Evolutionary conservation across 2,329 filamentous ascomycete genomes (phyloP), one percentile per base, ranked within the genome.

Genomic region (Juglanconis oblonga): DNA sequence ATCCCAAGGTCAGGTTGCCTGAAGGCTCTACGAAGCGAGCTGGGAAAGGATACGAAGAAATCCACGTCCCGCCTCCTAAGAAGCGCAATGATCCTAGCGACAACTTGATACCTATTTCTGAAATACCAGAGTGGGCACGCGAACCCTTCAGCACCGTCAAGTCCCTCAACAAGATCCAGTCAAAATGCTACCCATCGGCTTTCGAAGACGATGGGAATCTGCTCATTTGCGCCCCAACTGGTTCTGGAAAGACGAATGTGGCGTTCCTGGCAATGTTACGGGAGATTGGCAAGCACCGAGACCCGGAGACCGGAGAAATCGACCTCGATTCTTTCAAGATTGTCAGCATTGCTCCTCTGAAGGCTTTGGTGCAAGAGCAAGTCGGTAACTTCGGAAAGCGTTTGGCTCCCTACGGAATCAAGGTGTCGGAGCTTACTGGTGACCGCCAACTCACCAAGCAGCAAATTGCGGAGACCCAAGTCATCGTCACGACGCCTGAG

Each of bases 31-130:
- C 91, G 0, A 97, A 98, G 74, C 86, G 92, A 52, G 92, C 91
- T 0, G 97, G 97, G 78, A 99, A 99, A 75, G 95, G 95, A 38
- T 99, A 98, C 67, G 95, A 99, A 74, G 95, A 99, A 71, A 97
- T 98, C 61, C 95, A 99, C 71, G 93, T 99, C 4, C 95, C 95
- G 7, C 86, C 92, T 5, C 96, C 96, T 1, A 97, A 97, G 77
- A 89, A 91, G 67, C 92, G 90, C 64, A 87, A 84, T 65, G 92
- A 96, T 63, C 86, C 91, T 1, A 87, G 86, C 64, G 93, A 97
- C 69, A 82, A 85, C 64, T 86, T 92, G 59, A 89, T 97, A 61
- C 91, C 93, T 7, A 89, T 96, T 32, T 86, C 89, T 8, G 90
- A 95, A 52, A 85, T 99, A 74, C 96, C 95, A 10, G 91, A 96